These are phyloP conservation scores for Fomes fomentarius DNA, from an alignment of 1,284 basidiomycete genomes.

Conservation along the genomic window DNA sequence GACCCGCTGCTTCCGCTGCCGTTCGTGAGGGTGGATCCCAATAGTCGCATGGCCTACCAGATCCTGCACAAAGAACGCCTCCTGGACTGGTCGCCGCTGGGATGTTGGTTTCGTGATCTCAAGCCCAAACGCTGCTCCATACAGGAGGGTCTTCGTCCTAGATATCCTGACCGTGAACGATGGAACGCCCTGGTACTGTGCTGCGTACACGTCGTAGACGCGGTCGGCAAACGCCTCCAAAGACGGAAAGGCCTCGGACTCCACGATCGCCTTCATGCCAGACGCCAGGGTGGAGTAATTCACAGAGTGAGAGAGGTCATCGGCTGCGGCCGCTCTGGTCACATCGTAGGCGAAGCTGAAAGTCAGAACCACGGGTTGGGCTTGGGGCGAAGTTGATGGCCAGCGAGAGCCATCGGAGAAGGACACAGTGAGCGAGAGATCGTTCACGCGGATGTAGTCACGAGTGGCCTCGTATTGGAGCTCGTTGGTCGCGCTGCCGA, in stretches of 20 bases:
- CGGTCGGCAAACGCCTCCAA: conserved; percentile 47
- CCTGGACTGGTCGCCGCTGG: conserved; percentile 12
- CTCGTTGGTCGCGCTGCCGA: neutral
- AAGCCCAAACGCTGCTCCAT: conserved; percentile 51
- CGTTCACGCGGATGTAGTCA: conserved; percentile 53
- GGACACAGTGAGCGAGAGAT: conserved; percentile 45
- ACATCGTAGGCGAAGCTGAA: conserved; percentile 61
- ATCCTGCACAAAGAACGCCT: conserved; percentile 48
- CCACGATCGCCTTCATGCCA: conserved; percentile 32
- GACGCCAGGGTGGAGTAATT: conserved; percentile 58
- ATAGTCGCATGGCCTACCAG: conserved; percentile 65
- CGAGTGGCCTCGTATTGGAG: neutral
- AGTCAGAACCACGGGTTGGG: conserved; percentile 63
- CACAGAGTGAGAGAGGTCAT: conserved; percentile 62
- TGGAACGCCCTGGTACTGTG: conserved; percentile 40
- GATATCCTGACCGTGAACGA: conserved; percentile 45
- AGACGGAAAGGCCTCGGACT: conserved; percentile 38
- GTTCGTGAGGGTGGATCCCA: conserved; percentile 76
- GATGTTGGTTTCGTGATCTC: conserved; percentile 37
- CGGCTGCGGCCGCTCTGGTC: conserved; percentile 50
- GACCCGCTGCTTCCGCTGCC: conserved; percentile 72
- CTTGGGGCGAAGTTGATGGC: conserved; percentile 38
- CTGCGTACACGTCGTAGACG: conserved; percentile 47
- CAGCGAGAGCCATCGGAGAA: conserved; percentile 48
- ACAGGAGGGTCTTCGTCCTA: conserved; percentile 57